Evolutionary conservation across 202 grass and related monocot species (phyloP), one percentile per base, ranked within the genome.

Genomic region (Zizania palustris): DNA sequence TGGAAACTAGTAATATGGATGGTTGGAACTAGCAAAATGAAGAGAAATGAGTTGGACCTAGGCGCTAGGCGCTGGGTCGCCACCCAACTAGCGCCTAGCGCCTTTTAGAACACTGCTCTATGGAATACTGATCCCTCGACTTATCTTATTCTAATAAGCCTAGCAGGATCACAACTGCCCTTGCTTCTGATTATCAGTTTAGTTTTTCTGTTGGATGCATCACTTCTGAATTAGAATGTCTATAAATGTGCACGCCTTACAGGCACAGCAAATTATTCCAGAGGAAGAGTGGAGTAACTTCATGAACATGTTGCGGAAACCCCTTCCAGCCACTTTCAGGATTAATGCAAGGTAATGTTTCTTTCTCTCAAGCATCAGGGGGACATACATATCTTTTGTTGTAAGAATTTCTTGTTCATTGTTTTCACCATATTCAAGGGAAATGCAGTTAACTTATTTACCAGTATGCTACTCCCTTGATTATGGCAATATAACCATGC

Each of bases 271-370:
- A 54, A 87, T 90, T 90, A 72, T 99, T 82, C 61, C 74, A 0
- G 85, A 87, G 77, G 89, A 85, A 77, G 96, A 99, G 55, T 99
- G 96, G 96, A 85, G 83, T 61, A 64, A 72, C 34, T 99, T 95
- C 74, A 87, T 99, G 76, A 74, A 75, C 69, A 77, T 90, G 60
- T 85, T 99, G 28, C 71, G 83, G 8, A 92, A 87, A 77, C 96
- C 96, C 11, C 79, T 99, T 82, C 92, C 92, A 46, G 75, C 96
- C n/a, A 86, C 85, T 75, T 99, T 99, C 67, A 88, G 92, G 82
- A 95, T 99, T 65, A 99, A 95, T 90, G 85, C 87, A 0, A 92
- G 92, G 96, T 95, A 80, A 64, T 70, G 7, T 45, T 67, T 4
- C 21, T 75, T 66, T 73, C 16, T 72, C 9, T 72, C 40, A 51